Percentiles rank a stretch among this genome's conserved stretches.
phyloP scores from a whole-genome alignment of 2,329 filamentous ascomycete species.

The Penicillium hesseltinei region DNA sequence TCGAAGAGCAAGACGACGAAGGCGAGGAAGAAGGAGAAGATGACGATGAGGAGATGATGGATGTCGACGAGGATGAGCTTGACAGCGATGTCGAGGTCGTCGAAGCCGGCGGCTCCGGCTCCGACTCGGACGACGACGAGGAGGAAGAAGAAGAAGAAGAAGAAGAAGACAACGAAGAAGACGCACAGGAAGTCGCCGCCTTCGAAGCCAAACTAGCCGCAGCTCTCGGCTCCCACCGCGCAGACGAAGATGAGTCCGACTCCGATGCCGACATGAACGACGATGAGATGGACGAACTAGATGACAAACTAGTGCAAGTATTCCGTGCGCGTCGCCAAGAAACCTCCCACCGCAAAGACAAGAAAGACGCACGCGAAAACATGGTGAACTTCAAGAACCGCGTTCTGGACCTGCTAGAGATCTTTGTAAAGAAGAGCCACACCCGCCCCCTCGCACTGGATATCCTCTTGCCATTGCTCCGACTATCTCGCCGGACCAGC shows the following conservation, averaged over 20 bases:
- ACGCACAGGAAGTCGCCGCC: constrained; percentile 54
- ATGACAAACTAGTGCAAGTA: constrained; percentile 77
- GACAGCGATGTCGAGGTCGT: constrained; percentile 42
- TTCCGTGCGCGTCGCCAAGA: constrained; percentile 74
- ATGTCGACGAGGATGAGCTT: constrained; percentile 40
- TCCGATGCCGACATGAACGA: constrained; percentile 91
- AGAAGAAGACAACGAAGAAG: constrained; percentile 46
- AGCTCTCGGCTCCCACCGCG: constrained; percentile 69
- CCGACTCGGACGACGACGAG: constrained; percentile 31
- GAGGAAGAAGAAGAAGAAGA: constrained; percentile 46
- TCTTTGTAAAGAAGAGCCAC: constrained; percentile 79
- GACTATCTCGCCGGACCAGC: constrained; percentile 71
- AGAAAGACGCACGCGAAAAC: constrained; percentile 81
- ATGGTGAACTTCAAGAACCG: constrained; percentile 95
- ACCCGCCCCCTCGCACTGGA: constrained; percentile 65
- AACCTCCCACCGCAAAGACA: constrained; percentile 73
- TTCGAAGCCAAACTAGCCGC: constrained; percentile 76
- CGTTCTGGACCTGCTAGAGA: constrained; percentile 80
- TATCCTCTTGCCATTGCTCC: constrained; percentile 72
- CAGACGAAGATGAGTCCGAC: constrained; percentile 59
- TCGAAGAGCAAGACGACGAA: constrained; percentile 65
- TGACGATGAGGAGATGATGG: constrained; percentile 51
- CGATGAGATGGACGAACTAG: constrained; percentile 89
- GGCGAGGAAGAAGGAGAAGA: constrained; percentile 18
- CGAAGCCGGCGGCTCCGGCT: constrained; percentile 39